phyloP scores from a whole-genome alignment of 441 rosid genomes.

The Melastoma candidum region DNA sequence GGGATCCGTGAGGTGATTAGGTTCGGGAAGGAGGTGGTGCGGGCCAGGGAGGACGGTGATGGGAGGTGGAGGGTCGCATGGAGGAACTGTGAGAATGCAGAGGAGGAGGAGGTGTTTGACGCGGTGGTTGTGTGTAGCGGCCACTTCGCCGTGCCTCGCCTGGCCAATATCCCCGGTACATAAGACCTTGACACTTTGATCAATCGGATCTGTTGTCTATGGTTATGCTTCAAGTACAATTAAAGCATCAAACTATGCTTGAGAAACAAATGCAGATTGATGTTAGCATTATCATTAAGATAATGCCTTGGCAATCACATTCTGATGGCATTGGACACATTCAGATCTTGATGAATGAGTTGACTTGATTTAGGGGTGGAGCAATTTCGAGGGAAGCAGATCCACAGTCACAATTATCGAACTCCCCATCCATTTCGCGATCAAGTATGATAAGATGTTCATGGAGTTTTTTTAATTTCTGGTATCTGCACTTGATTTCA shows the following conservation, averaged over 20 bases:
- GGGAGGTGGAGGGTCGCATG: constrained; percentile 13
- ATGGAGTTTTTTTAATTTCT: too few relatives aligned
- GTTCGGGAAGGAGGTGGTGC: constrained; percentile 9
- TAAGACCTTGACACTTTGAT: background rate
- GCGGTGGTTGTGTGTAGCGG: constrained; percentile 15
- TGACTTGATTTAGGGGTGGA: constrained; percentile 1
- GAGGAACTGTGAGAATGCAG: background rate
- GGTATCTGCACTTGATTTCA: too few relatives aligned
- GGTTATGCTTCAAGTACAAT: background rate
- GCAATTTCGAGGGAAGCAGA: constrained; percentile 8
- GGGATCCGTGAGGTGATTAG: constrained; percentile 5
- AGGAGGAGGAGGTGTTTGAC: constrained; percentile 6
- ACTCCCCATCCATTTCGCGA: background rate
- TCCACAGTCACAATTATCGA: constrained; percentile 17
- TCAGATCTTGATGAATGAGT: background rate
- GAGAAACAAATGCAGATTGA: background rate
- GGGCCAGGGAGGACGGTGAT: background rate
- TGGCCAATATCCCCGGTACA: constrained; percentile 4
- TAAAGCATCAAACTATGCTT: background rate
- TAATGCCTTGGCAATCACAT: background rate
- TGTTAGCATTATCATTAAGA: background rate
- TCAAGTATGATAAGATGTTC: too few relatives aligned
- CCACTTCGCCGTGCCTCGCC: constrained; percentile 6
- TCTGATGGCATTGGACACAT: background rate
- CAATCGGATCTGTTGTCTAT: background rate